Evolutionary conservation across 441 rosid genomes (phyloP), one percentile per base, ranked within the genome.

Genomic region (Pelargonium citronellum): DNA sequence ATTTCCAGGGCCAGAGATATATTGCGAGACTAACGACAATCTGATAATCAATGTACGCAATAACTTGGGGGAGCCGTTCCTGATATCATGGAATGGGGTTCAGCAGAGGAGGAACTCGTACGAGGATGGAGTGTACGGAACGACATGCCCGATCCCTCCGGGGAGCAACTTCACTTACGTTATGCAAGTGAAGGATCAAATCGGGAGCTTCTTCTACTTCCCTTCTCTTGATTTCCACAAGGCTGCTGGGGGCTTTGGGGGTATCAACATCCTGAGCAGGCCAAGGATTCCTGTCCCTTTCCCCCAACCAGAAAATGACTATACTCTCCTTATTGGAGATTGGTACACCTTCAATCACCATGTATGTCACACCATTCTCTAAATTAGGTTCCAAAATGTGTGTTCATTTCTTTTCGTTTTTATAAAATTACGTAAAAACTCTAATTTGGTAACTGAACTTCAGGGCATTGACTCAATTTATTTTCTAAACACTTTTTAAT

Each of bases 211-310:
- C 41, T 63, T 0, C 5, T 1, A 63, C 39, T 63, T 63, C 66
- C 66, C 66, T 63, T 63, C 66, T 15, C 66, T 63, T 2, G 41
- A 12, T 27, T 63, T 63, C 37, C 66, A 62, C 15, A 62, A 62
- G n/a, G 66, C 41, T 24, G 66, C 66, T 5, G 66, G 66, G 1
- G 66, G 66, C 39, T 63, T 63, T 15, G 66, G 66, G 4, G 15
- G 16, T 7, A 83, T 94, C 66, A 78, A 91, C 75, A 89, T 94
- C 80, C 91, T 84, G 13, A 91, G 95, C 74, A 86, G 97, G 17
- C 97, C 95, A 0, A 67, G 75, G 34, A 95, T 95, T 68, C 97
- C 99, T 0, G 96, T 94, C 53, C 99, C 99, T 7, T 94, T 89
- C 55, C 75, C 83, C 0, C 86, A 88, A 17, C 99, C 99, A 0